Percentiles rank a stretch among this genome's conserved stretches.
These are phyloP conservation scores for Withania somnifera DNA, from an alignment of 305 asterid genomes.

Conservation along the genomic window DNA sequence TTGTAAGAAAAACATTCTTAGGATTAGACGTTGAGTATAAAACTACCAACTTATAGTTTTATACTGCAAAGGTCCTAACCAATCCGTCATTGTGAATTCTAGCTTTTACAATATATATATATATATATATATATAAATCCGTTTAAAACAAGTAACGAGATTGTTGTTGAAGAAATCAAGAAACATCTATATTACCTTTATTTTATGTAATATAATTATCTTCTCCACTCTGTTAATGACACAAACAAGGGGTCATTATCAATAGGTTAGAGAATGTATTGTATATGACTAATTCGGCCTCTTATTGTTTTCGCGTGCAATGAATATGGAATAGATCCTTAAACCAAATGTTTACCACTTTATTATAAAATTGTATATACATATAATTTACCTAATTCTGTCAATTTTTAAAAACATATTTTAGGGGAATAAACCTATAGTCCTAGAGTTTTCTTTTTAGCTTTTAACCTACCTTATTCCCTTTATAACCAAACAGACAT, in stretches of 20 bases:
- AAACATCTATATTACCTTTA: not conserved
- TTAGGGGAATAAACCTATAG: slow-evolving; percentile 16
- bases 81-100: not conserved
- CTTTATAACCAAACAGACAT: slow-evolving; percentile 15
- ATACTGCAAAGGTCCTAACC: not conserved
- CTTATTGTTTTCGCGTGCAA: not conserved
- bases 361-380: slow-evolving; percentile 24
- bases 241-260: slow-evolving; percentile 14
- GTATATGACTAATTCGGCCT: not conserved
- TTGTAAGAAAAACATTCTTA: not conserved
- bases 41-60: not conserved
- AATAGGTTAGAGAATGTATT: slow-evolving; percentile 8
- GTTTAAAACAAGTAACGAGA: not conserved
- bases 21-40: not conserved
- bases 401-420: slow-evolving; percentile 17
- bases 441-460: not conserved
- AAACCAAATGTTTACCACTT: slow-evolving; percentile 19
- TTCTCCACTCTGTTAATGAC: not conserved
- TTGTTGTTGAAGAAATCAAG: not conserved
- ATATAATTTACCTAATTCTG: slow-evolving; percentile 18
- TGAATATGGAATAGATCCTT: slow-evolving; percentile 33
- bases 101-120: not conserved
- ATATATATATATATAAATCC: too few relatives aligned
- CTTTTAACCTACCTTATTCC: slow-evolving; percentile 10
- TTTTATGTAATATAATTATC: slow-evolving; percentile 12